Conservation (phyloP, 192 early-diverging fungal genomes). For the Obelidium mucronatum region DNA sequence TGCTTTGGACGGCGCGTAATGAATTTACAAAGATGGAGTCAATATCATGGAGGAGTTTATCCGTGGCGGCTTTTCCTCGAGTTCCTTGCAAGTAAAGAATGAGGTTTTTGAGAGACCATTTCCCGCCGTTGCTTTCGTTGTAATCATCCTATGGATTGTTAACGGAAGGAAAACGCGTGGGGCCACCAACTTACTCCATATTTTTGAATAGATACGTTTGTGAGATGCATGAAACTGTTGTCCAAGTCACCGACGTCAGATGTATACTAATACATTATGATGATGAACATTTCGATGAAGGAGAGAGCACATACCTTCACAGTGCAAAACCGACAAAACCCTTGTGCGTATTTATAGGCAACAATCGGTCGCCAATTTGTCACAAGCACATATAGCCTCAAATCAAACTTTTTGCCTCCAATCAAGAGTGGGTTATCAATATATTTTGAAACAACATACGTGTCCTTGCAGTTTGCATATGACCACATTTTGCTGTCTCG, state of each 20-base stretch:
- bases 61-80: constrained; percentile 43
- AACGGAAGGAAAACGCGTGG: too few species aligned
- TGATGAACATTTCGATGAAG: not conserved
- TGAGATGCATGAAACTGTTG: constrained; percentile 67
- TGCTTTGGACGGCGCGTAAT: constrained; percentile 55
- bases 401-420: constrained; percentile 66
- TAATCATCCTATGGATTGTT: constrained; percentile 61
- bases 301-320: constrained; percentile 14
- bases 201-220: constrained; percentile 69
- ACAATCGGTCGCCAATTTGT: constrained; percentile 65
- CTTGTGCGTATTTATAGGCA: constrained; percentile 63
- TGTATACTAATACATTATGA: constrained; percentile 55
- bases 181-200: constrained; percentile 54
- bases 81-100: constrained; percentile 57
- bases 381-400: constrained; percentile 62
- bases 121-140: constrained; percentile 66
- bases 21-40: constrained; percentile 64
- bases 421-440: constrained; percentile 65
- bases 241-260: constrained; percentile 58
- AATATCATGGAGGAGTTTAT: constrained; percentile 57
- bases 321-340: constrained; percentile 58
- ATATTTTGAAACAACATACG: constrained; percentile 63
- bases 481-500: constrained; percentile 64
- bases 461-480: constrained; percentile 65
- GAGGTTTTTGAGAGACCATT: constrained; percentile 61